Conservation (phyloP, 306 rosid genomes). For the Citrullus colocynthis region DNA sequence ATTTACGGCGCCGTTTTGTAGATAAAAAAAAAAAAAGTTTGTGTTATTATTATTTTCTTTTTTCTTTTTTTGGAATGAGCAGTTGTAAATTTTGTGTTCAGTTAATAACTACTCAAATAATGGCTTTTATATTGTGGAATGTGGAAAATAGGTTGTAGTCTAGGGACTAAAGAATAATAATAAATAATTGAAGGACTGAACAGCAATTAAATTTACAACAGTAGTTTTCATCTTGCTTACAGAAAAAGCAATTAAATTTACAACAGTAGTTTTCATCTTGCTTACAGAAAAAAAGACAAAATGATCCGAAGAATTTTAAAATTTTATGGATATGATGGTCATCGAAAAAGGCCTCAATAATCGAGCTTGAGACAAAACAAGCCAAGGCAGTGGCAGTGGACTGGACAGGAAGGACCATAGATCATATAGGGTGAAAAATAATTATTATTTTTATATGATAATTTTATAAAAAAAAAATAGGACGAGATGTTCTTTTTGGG, state of each 20-base stretch:
- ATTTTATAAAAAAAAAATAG: not conserved
- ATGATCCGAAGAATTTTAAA: too few relatives aligned
- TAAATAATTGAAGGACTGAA: not conserved
- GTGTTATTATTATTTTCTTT: not conserved
- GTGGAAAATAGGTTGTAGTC: not conserved
- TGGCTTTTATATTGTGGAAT: not conserved
- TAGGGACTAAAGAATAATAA: too few relatives aligned
- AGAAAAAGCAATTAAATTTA: not conserved
- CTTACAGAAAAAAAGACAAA: too few relatives aligned
- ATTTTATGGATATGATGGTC: not conserved
- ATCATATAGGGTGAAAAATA: not conserved
- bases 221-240: not conserved
- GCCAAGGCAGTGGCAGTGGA: not conserved
- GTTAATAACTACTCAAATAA: not conserved
- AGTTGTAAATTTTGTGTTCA: slow-evolving; percentile 16
- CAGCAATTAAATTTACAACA: not conserved
- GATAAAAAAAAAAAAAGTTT: slow-evolving; percentile 6
- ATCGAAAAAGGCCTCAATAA: not conserved
- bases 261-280: too few relatives aligned
- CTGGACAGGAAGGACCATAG: not conserved
- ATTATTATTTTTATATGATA: not conserved
- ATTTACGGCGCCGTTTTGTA: slow-evolving; percentile 19
- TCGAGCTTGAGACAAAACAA: not conserved
- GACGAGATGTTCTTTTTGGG: not conserved
- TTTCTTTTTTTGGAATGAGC: not conserved